phyloP scores from a whole-genome alignment of 768 basidiomycete species.

The Gyrodon lividus region DNA sequence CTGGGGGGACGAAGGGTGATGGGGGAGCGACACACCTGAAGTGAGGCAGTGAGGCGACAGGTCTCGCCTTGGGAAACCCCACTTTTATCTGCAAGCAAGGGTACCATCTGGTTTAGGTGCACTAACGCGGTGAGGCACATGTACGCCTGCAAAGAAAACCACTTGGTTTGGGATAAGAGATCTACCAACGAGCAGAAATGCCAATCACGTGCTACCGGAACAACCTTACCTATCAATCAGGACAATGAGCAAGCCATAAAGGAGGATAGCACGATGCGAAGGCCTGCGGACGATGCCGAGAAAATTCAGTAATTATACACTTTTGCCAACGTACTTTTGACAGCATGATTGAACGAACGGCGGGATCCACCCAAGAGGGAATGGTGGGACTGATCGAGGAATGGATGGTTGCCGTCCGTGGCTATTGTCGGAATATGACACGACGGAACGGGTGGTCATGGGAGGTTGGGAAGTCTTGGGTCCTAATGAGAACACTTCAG shows the following conservation, averaged over 20 bases:
- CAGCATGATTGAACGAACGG: neutral
- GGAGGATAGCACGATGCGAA: neutral
- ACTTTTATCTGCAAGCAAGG: neutral
- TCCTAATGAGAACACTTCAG: neutral
- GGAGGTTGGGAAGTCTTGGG: neutral
- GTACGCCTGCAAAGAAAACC: neutral
- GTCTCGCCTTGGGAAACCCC: no score
- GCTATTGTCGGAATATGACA: neutral
- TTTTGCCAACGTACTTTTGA: neutral
- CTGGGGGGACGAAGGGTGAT: neutral
- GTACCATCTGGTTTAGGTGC: neutral
- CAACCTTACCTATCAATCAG: neutral
- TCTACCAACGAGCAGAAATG: neutral
- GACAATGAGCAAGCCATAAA: neutral
- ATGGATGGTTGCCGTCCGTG: neutral
- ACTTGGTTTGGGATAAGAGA: neutral
- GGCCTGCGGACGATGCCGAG: neutral
- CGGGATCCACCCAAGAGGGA: neutral
- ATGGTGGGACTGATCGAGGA: neutral
- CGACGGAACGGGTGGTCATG: neutral
- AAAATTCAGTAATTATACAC: neutral
- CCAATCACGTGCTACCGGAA: neutral
- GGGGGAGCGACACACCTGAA: neutral
- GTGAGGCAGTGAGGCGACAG: neutral
- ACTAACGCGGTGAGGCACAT: neutral